These are phyloP conservation scores for Dictyostelium discoideum DNA, from an alignment of 78 protist genomes.

Conservation along the genomic window DNA sequence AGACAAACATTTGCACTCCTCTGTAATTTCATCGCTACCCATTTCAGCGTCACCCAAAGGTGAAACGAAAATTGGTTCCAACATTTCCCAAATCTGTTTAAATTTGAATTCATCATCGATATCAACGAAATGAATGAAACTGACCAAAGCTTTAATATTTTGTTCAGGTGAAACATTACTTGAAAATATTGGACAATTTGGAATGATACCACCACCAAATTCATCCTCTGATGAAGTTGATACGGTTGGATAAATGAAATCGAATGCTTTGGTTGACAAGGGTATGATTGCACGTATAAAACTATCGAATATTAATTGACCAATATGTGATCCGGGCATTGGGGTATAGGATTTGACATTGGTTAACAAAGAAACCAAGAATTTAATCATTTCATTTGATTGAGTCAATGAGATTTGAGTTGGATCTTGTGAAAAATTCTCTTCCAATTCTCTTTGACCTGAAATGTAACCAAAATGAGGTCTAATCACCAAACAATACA, in stretches of 20 bases:
- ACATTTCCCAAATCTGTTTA: conserved; percentile 48
- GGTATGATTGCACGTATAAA: conserved; percentile 59
- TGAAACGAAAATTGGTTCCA: conserved; percentile 61
- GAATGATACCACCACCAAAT: conserved; percentile 78
- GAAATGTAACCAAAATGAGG: conserved; percentile 75
- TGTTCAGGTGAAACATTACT: conserved; percentile 48
- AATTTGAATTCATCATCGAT: conserved; percentile 10
- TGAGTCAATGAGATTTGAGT: conserved; percentile 68
- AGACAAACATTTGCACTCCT: conserved; percentile 55
- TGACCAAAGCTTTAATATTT: conserved; percentile 33
- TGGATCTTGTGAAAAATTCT: conserved; percentile 76
- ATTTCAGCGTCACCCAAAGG: conserved; percentile 74
- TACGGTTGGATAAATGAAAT: conserved; percentile 63
- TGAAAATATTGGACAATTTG: conserved; percentile 62
- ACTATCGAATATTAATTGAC: conserved; percentile 63
- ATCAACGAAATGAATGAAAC: conserved; percentile 44
- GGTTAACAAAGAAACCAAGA: conserved; percentile 30
- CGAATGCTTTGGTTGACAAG: conserved; percentile 38
- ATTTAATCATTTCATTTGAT: conserved; percentile 73
- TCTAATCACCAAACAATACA: conserved; percentile 62
- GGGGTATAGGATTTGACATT: conserved; percentile 4
- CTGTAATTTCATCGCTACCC: conserved; percentile 67
- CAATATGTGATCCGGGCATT: conserved; percentile 61
- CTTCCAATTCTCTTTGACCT: conserved; percentile 75
- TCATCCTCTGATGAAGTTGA: conserved; percentile 20